Evolutionary conservation across 2,329 filamentous ascomycete genomes (phyloP).

Genomic region (Cryoendolithus antarcticus): DNA sequence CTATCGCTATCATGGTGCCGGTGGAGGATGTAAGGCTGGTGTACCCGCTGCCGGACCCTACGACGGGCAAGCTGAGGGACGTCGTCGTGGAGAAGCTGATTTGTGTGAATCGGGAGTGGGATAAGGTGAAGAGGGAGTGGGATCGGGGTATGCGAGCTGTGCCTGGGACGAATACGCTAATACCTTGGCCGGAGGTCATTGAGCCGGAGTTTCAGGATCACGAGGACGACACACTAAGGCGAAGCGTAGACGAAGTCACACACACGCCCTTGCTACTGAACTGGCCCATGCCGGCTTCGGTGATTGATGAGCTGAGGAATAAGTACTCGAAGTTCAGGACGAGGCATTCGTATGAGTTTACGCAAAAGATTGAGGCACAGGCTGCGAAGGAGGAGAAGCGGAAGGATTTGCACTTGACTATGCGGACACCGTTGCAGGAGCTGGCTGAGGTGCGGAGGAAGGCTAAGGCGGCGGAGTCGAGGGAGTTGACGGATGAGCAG

Average conservation of each 20-base stretch:
- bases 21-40: constrained; percentile 70
- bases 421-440: constrained; percentile 38
- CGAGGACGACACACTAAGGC: constrained; percentile 59
- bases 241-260: constrained; percentile 60
- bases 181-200: constrained; percentile 60
- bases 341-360: constrained; percentile 63
- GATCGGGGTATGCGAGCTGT: constrained; percentile 41
- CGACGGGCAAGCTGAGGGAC: constrained; percentile 55
- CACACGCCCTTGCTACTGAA: constrained; percentile 67
- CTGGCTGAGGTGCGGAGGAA: constrained; percentile 26
- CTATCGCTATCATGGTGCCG: constrained; percentile 23
- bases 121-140: constrained; percentile 34
- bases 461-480: constrained; percentile 25
- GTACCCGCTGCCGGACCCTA: constrained; percentile 55
- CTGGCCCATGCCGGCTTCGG: constrained; percentile 63
- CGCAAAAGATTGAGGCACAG: constrained; percentile 50
- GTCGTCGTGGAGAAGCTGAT: constrained; percentile 64
- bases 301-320: constrained; percentile 77
- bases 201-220: constrained; percentile 38
- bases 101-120: constrained; percentile 14
- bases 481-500: constrained; percentile 25
- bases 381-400: constrained; percentile 37
- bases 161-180: constrained; percentile 56
- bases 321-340: constrained; percentile 73
- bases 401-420: constrained; percentile 26